Percentiles rank a stretch among this genome's conserved stretches.
Evolutionary conservation across 352 stramenopile genomes (phyloP).

Genomic region (Globisporangium takayamanum): DNA sequence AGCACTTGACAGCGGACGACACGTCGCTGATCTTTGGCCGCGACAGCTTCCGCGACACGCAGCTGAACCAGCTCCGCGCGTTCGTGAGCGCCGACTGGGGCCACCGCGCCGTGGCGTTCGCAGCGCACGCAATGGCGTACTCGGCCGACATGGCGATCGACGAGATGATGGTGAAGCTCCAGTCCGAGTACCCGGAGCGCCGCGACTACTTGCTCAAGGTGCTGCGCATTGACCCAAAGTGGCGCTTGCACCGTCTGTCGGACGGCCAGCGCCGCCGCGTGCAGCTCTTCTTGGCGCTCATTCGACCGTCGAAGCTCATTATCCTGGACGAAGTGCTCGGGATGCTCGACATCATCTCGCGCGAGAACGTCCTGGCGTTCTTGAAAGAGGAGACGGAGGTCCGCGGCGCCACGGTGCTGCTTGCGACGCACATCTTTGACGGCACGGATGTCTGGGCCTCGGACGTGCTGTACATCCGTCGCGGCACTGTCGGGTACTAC

Average conservation of each 20-base stretch:
- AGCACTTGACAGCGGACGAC: conserved; percentile 90
- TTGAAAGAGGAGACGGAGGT: conserved; percentile 80
- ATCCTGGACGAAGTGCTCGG: conserved; percentile 98
- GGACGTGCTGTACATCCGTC: conserved; percentile 91
- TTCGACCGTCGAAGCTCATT: conserved; percentile 95
- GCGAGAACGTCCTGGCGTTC: conserved; percentile 92
- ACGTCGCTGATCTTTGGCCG: conserved; percentile 80
- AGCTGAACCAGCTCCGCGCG: conserved; percentile 88
- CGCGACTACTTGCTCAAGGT: conserved; percentile 91
- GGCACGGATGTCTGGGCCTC: conserved; percentile 95
- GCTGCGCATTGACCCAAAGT: conserved; percentile 93
- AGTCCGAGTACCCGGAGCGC: conserved; percentile 92
- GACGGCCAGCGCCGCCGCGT: conserved; percentile 88
- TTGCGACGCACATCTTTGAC: conserved; percentile 97
- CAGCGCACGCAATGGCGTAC: conserved; percentile 80
- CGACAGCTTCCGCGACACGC: conserved; percentile 95
- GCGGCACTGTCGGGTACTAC: conserved; percentile 48
- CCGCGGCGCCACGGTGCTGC: conserved; percentile 55
- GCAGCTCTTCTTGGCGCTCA: conserved; percentile 94
- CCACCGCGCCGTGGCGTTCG: conserved; percentile 94
- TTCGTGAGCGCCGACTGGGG: conserved; percentile 97
- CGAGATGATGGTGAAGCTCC: conserved; percentile 96
- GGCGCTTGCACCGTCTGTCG: conserved; percentile 79
- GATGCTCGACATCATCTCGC: conserved; percentile 94
- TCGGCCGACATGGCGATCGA: conserved; percentile 93